Evolutionary conservation across 805 yeast genomes (phyloP), one percentile per base, ranked within the genome.

Genomic region (Cyberlindnera veronae): DNA sequence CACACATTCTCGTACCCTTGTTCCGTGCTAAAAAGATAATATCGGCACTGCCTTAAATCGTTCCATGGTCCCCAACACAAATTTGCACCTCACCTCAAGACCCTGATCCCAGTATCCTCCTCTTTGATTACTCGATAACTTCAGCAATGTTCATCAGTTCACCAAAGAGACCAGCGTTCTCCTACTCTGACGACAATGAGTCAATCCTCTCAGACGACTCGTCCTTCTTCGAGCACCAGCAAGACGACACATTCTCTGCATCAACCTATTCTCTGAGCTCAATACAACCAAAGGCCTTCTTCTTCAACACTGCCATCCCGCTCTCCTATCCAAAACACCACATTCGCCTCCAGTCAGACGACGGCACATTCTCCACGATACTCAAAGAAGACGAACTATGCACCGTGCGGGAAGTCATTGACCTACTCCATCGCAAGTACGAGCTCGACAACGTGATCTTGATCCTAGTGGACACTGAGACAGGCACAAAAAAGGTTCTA

Each of bases 381-480:
- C 33, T 41, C 19, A 44, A 41, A 32, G 42, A 41, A 17, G 42
- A 45, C 38, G 44, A 39, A 23, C 28, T 39, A 20, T 32, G 41
- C 15, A 47, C 49, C 6, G 46, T 45, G 14, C 34, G 21, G 7
- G 42, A 41, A 3, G 34, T 47, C n/a, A 40, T 40, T 8, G 36
- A 29, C 5, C 34, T 29, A 3, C 33, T 49, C 4, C 29, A 32
- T 14, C 29, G 35, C 10, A 47, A 45, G 21, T 49, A 41, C 20
- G 36, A 38, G 10, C 29, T 40, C 13, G 27, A 31, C 13, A 41
- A 46, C 24, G 27, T 42, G n/a, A 39, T 34, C 12, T 39, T 42
- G 13, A 34, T 44, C 13, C 27, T 46, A 5, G 26, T 22, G 16
- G 45, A 44, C 23, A 42, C 42, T 5, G 42, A 37, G 12, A 40